Base-by-base conservation (phyloP, 345 rosid genomes). In the Pistacia vera region DNA sequence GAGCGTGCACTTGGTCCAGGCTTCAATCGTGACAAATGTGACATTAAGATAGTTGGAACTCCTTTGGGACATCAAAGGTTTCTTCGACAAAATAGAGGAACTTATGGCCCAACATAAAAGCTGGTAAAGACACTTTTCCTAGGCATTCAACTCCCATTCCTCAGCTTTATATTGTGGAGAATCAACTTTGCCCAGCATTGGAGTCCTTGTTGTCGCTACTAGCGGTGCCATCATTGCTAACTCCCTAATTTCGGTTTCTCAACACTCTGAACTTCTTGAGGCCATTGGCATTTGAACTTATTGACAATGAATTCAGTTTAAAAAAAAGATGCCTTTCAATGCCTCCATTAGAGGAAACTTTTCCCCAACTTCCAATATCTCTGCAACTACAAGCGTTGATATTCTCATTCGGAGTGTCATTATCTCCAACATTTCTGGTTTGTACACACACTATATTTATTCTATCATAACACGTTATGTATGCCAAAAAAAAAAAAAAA, bases 171-270 rank as follows among this genome's bases (percentile, higher is more conserved):
- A 90, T 75, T 93, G 98, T 5, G 97, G 97, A 14, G 98, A 95
- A 79, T 95, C 99, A 2, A 95, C 98, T 58, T 95, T 95, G 79
- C 97, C 97, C 0, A 98, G 97, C 74, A 91, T 91, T 25, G 97
- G 98, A 11, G 93, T 95, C 77, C 98, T 96, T 33, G 98, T 97
- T 18, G 95, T 95, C 65, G 97, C 97, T 57, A 96, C 98, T 55
- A 91, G 98, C 63, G 98, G 98, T 2, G 96, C 98, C 28, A 95
- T 93, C 65, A 97, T 95, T 61, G 98, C 97, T 4, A 95, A 91
- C 79, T 90, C 98, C 3, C 82, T 91, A 12, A 97, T 93, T 60
- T 79, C 97, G 0, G 98, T 95, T 30, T 76, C 91, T 71, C 85
- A 90, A 74, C 98, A 95, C 82, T 86, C 95, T 0, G 85, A 93